These are phyloP conservation scores for Theileria parva DNA, from an alignment of 169 alveolate genomes.

Conservation along the genomic window DNA sequence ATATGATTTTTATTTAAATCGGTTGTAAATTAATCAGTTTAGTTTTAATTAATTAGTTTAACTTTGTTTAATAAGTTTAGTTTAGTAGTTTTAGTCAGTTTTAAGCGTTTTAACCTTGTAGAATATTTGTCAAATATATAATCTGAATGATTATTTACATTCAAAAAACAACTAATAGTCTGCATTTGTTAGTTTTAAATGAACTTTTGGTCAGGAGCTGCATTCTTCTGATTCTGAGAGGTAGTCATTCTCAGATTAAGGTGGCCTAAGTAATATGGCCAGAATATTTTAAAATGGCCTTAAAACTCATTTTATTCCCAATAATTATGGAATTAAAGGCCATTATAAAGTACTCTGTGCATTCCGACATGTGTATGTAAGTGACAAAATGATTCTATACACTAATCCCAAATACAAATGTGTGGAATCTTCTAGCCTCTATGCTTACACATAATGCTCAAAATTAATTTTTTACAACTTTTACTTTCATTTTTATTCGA, in stretches of 20 bases:
- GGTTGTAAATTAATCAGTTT: background rate
- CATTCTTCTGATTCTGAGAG: background rate
- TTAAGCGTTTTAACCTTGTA: background rate
- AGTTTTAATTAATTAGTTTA: background rate
- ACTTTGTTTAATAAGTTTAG: background rate
- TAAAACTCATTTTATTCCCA: background rate
- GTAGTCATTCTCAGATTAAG: background rate
- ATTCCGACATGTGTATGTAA: background rate
- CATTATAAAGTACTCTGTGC: background rate
- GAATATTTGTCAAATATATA: background rate
- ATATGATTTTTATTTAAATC: background rate
- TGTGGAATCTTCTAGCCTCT: background rate
- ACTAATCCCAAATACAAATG: background rate
- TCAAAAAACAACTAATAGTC: background rate
- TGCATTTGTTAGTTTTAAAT: background rate
- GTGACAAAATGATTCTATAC: background rate
- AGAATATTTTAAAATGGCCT: background rate
- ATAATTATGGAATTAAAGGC: background rate
- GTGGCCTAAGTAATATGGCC: background rate
- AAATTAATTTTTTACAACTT: background rate
- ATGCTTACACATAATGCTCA: background rate
- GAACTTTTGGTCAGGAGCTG: background rate
- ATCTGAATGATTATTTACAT: background rate
- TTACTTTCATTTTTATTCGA: background rate
- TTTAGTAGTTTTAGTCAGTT: background rate